Percentiles rank a stretch among this genome's conserved stretches.
These are phyloP conservation scores for Suillus sp. DNA, from an alignment of 768 basidiomycete species.

Conservation along the genomic window DNA sequence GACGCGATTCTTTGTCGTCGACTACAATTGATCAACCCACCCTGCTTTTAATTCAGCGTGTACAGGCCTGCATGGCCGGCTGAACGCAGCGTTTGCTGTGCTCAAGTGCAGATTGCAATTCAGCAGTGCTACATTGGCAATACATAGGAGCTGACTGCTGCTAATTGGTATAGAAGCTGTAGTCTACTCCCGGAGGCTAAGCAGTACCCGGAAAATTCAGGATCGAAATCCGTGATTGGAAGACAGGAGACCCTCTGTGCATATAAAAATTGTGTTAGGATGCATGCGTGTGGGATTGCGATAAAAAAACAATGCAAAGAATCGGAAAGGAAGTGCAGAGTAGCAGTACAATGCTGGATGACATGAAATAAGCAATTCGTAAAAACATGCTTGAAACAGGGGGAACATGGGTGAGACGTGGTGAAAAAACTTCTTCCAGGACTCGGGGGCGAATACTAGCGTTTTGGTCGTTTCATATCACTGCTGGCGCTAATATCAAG, in stretches of 20 bases:
- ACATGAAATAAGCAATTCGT: neutral
- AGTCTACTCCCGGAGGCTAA: neutral
- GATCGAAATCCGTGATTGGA: neutral
- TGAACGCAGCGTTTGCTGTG: neutral
- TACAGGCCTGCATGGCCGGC: neutral
- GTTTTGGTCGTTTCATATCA: constrained; percentile 45
- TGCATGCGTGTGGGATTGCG: constrained; percentile 2
- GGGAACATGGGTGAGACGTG: neutral
- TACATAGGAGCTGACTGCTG: neutral
- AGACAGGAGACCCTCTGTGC: neutral
- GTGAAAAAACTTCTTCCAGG: neutral
- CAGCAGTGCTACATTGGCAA: neutral
- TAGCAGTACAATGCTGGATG: neutral
- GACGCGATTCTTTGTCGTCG: neutral
- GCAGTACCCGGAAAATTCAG: neutral
- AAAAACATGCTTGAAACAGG: neutral
- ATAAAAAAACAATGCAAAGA: neutral
- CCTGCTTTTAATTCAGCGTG: neutral
- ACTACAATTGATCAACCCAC: neutral
- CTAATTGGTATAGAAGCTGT: neutral
- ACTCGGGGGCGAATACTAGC: constrained; percentile 23
- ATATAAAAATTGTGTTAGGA: neutral
- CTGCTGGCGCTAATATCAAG: constrained; percentile 30
- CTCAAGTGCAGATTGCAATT: neutral
- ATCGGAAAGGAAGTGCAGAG: neutral